phyloP scores from a whole-genome alignment of 1,284 basidiomycete genomes.

The Cerioporus squamosus region DNA sequence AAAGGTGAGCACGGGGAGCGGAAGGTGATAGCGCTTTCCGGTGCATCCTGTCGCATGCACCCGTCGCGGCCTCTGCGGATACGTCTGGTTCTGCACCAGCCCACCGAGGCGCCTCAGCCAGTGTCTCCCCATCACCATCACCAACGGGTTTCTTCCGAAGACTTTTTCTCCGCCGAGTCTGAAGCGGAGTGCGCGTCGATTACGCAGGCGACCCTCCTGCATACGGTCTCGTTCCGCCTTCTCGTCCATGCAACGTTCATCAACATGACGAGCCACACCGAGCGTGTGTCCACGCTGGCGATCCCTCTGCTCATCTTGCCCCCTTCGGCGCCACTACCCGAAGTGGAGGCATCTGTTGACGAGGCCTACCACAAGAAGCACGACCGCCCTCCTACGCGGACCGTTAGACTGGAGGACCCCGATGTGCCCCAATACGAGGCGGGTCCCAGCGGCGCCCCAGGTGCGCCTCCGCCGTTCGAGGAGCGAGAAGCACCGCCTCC shows the following conservation, averaged over 20 bases:
- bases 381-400: constrained; percentile 73
- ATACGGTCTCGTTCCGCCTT: constrained; percentile 69
- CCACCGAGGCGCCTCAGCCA: constrained; percentile 53
- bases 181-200: constrained; percentile 73
- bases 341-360: constrained; percentile 70
- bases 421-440: constrained; percentile 74
- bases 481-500: constrained; percentile 81
- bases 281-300: constrained; percentile 59
- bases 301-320: constrained; percentile 75
- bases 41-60: constrained; percentile 81
- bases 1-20: constrained; percentile 34
- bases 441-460: constrained; percentile 68
- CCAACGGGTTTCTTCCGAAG: constrained; percentile 43
- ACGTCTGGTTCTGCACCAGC: constrained; percentile 73
- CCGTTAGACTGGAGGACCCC: constrained; percentile 66
- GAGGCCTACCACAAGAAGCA: constrained; percentile 84
- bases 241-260: constrained; percentile 73
- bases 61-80: constrained; percentile 66
- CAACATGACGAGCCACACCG: constrained; percentile 65
- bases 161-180: constrained; percentile 50
- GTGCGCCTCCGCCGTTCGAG: constrained; percentile 81
- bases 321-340: constrained; percentile 72
- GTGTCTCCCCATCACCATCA: constrained; percentile 39
- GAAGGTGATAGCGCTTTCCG: constrained; percentile 69
- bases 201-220: constrained; percentile 75